phyloP scores from a whole-genome alignment of 139 green algal species.

The Axilococcus clingmanii region DNA sequence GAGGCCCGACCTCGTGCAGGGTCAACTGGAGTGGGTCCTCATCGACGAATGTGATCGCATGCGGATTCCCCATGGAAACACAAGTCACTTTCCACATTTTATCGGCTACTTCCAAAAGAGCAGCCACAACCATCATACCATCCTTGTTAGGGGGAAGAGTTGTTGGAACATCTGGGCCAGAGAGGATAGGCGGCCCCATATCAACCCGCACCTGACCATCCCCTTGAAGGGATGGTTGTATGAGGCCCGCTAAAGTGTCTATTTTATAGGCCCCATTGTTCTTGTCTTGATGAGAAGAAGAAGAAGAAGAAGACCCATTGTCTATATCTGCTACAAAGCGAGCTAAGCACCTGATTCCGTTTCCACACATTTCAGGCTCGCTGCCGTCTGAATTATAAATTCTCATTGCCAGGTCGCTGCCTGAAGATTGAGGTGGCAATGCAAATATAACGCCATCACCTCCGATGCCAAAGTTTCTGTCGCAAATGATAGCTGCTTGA shows the following conservation, averaged over 20 bases:
- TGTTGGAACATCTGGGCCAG: conserved; percentile 65
- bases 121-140: conserved; percentile 55
- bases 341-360: conserved; percentile 94
- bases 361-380: conserved; percentile 99
- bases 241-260: conserved; percentile 87
- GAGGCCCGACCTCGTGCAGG: conserved; percentile 59
- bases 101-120: conserved; percentile 63
- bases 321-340: conserved; percentile 82
- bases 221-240: conserved; percentile 73
- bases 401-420: conserved; percentile 87
- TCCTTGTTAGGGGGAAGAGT: conserved; percentile 56
- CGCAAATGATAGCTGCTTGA: conserved; percentile 76
- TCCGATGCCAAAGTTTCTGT: conserved; percentile 94
- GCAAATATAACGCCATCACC: conserved; percentile 96
- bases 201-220: conserved; percentile 91
- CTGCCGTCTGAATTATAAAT: conserved; percentile 96
- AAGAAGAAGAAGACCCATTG: conserved; percentile 21
- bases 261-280: conserved; percentile 68
- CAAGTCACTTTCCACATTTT: conserved; percentile 68
- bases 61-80: conserved; percentile 97
- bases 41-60: conserved; percentile 72
- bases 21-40: conserved; percentile 65
- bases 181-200: conserved; percentile 89
- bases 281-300: not conserved
- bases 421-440: conserved; percentile 41